phyloP scores from a whole-genome alignment of 2,329 filamentous ascomycete genomes.

The Aspergillus udagawae region DNA sequence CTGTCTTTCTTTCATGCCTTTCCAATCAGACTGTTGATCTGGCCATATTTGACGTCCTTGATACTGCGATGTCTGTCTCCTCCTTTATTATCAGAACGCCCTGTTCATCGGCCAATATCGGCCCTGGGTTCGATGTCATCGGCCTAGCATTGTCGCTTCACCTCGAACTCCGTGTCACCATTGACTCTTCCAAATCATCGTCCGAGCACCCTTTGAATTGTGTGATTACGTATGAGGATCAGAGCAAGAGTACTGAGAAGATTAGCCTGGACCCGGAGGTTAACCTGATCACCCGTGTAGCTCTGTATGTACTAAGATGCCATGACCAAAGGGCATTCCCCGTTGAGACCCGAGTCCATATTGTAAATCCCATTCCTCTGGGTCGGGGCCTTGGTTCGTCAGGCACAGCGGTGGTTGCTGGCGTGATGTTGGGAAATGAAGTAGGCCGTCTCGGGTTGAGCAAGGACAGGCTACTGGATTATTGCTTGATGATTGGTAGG shows the following conservation, averaged over 20 bases:
- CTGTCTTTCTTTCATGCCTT: neutral
- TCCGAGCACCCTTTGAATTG: conserved; percentile 56
- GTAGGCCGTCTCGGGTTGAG: conserved; percentile 74
- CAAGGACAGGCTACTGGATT: conserved; percentile 84
- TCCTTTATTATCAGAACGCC: conserved; percentile 74
- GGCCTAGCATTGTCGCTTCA: conserved; percentile 88
- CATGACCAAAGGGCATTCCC: conserved; percentile 84
- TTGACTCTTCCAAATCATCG: conserved; percentile 54
- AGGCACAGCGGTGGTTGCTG: conserved; percentile 90
- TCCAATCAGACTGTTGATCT: neutral
- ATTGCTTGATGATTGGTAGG: conserved; percentile 90
- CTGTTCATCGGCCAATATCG: conserved; percentile 96
- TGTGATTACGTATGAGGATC: conserved; percentile 83
- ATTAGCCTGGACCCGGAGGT: conserved; percentile 79
- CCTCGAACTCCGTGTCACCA: conserved; percentile 80
- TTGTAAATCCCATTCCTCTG: conserved; percentile 91
- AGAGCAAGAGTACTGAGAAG: conserved; percentile 65
- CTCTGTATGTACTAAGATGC: conserved; percentile 90
- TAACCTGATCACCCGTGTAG: conserved; percentile 91
- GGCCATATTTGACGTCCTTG: neutral
- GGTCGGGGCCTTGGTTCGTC: conserved; percentile 92
- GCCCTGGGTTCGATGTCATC: conserved; percentile 96
- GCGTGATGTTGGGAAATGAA: conserved; percentile 88
- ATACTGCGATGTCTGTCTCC: conserved; percentile 17
- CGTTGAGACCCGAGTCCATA: conserved; percentile 80